Conservation (phyloP, 495 filamentous ascomycete genomes). For the Friedmanniomyces simplex region DNA sequence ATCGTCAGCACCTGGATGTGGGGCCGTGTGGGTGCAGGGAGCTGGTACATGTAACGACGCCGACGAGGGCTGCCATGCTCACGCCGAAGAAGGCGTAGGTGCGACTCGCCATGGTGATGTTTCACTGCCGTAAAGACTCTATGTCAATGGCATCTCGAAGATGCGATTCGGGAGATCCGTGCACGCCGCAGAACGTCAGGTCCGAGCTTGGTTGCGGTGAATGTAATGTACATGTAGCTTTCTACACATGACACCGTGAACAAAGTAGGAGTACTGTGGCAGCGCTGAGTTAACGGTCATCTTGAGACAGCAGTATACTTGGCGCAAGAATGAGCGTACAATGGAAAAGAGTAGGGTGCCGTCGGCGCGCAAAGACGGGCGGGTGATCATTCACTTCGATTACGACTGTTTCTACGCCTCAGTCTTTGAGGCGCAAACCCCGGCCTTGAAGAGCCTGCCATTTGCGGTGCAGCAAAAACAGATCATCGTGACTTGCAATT, state of each 20-base stretch:
- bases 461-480: conserved; percentile 76
- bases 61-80: conserved; percentile 1
- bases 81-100: neutral
- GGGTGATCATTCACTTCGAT: conserved; percentile 33
- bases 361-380: conserved; percentile 3
- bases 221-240: too few relatives aligned
- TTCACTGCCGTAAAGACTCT: too few relatives aligned
- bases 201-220: too few relatives aligned
- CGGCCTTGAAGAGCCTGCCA: conserved; percentile 58
- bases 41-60: neutral
- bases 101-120: neutral
- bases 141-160: too few relatives aligned
- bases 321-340: neutral
- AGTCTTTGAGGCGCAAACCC: conserved; percentile 72
- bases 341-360: conserved; percentile 1
- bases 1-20: neutral
- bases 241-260: too few relatives aligned
- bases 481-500: conserved; percentile 92
- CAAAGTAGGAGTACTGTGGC: too few relatives aligned
- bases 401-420: conserved; percentile 94
- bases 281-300: too few relatives aligned
- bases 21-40: neutral
- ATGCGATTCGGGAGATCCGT: too few relatives aligned
- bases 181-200: too few relatives aligned
- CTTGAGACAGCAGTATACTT: too few relatives aligned